phyloP scores from a whole-genome alignment of 2,329 filamentous ascomycete species.

The Pseudomassariella vexata region DNA sequence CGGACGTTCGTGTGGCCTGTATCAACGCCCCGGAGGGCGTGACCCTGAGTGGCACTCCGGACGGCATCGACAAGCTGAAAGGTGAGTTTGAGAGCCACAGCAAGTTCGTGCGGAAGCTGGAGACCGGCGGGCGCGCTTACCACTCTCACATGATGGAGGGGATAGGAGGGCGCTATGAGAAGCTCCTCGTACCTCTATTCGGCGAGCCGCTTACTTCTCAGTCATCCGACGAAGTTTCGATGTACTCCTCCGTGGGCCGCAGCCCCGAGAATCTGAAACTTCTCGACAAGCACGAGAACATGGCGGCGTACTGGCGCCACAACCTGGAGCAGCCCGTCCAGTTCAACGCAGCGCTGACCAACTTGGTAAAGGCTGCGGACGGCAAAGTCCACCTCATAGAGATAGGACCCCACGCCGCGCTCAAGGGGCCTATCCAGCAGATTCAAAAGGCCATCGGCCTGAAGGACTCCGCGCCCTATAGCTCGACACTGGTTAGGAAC shows the following conservation, averaged over 20 bases:
- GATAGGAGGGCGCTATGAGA: slow-evolving; percentile 8
- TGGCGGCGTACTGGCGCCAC: neutral
- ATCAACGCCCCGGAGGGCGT: slow-evolving; percentile 2
- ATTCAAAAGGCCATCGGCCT: neutral
- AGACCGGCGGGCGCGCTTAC: slow-evolving; percentile 10
- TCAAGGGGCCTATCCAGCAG: slow-evolving; percentile 5
- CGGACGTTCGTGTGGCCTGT: slow-evolving; percentile 4
- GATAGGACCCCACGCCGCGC: slow-evolving; percentile 1
- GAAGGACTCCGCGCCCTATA: neutral
- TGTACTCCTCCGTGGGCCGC: slow-evolving; percentile 3
- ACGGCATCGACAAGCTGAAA: slow-evolving; percentile 3
- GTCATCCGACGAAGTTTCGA: neutral
- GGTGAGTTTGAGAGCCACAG: neutral
- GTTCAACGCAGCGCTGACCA: slow-evolving; percentile 1
- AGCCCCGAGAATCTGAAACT: neutral
- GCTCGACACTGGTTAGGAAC: neutral
- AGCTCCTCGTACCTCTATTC: no score
- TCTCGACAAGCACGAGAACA: no score
- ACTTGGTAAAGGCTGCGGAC: neutral
- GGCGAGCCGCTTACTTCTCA: no score
- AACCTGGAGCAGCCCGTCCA: slow-evolving; percentile 2
- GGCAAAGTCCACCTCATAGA: neutral
- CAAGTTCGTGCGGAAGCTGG: slow-evolving; percentile 3
- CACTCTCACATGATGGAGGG: slow-evolving; percentile 11
- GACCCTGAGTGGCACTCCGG: slow-evolving; percentile 1